Conservation (phyloP, 2,329 filamentous ascomycete genomes). For the Paecilomyces fulvus region DNA sequence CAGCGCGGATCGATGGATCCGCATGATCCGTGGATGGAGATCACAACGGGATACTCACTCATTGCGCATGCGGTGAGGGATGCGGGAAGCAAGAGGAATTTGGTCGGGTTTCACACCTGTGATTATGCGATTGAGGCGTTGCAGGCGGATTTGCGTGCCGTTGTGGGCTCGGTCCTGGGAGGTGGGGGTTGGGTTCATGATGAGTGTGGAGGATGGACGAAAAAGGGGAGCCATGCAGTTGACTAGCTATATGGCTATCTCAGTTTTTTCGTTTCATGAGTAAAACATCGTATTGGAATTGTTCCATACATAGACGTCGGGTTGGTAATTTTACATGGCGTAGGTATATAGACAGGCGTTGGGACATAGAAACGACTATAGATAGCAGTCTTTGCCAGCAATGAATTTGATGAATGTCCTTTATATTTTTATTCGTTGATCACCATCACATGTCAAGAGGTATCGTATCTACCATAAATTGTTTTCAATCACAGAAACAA, state of each 20-base stretch:
- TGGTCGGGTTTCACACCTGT: conserved; percentile 18
- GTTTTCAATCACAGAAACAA: neutral
- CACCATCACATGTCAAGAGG: neutral
- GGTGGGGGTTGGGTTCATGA: conserved; percentile 21
- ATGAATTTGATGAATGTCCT: neutral
- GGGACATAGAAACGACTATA: neutral
- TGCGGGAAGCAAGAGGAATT: conserved; percentile 11
- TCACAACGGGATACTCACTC: conserved; percentile 43
- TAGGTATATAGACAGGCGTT: neutral
- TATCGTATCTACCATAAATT: neutral
- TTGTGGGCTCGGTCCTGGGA: conserved; percentile 16
- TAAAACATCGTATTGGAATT: neutral
- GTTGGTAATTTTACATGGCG: neutral
- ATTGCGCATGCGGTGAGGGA: conserved; percentile 31
- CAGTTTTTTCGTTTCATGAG: neutral
- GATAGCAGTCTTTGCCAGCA: neutral
- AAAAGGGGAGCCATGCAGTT: neutral
- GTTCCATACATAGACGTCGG: neutral
- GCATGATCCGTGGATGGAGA: conserved; percentile 46
- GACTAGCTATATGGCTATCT: neutral
- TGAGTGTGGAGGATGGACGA: conserved; percentile 21
- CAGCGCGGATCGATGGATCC: conserved; percentile 31
- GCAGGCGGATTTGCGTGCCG: conserved; percentile 16
- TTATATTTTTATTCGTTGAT: neutral
- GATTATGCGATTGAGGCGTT: conserved; percentile 25